Percentiles rank a stretch among this genome's conserved stretches.
Conservation (phyloP, 179 eudicot species). For the Beta lomatogona region DNA sequence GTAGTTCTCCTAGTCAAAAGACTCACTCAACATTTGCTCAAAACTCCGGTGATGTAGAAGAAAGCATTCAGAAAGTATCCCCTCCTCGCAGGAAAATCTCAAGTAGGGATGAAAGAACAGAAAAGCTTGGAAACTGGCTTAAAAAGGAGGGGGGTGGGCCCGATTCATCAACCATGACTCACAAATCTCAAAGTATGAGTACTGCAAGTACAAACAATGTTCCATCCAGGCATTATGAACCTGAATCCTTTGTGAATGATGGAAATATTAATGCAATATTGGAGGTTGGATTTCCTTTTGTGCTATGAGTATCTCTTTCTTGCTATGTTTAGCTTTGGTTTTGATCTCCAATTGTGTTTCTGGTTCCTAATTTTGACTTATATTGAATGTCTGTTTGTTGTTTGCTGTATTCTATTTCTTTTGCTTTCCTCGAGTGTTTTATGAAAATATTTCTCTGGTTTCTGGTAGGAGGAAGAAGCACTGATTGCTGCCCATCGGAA, state of each 20-base stretch:
- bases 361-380: too few relatives aligned
- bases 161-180: conserved; percentile 52
- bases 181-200: conserved; percentile 51
- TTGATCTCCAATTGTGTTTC: neutral
- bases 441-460: neutral
- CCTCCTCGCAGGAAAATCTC: conserved; percentile 88
- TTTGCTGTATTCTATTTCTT: neutral
- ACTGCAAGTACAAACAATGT: conserved; percentile 39
- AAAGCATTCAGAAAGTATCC: conserved; percentile 78
- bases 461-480: conserved; percentile 91
- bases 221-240: conserved; percentile 50
- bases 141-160: conserved; percentile 63
- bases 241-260: conserved; percentile 58
- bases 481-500: conserved; percentile 93
- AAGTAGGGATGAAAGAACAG: conserved; percentile 70
- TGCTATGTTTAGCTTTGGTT: neutral
- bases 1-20: conserved; percentile 56
- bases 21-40: conserved; percentile 38
- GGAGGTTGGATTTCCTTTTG: conserved; percentile 56
- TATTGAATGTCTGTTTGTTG: neutral
- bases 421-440: neutral
- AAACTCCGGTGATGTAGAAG: conserved; percentile 57
- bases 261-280: conserved; percentile 81
- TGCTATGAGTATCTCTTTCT: neutral
- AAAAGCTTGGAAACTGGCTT: conserved; percentile 62